phyloP scores from a whole-genome alignment of 73 alveolate species.

The Paramecium tetraurelia region DNA sequence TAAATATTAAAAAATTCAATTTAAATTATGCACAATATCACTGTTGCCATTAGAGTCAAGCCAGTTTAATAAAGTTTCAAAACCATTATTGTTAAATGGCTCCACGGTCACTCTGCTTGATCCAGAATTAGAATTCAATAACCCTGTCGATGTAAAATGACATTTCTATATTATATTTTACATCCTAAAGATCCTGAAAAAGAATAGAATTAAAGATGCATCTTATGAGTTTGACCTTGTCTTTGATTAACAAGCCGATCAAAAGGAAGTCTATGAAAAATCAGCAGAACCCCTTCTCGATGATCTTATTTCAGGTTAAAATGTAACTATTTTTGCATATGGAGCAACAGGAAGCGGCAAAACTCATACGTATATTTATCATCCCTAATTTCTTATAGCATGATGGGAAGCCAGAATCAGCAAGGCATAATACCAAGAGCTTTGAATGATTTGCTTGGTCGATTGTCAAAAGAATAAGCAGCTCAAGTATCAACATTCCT shows the following conservation, averaged over 20 bases:
- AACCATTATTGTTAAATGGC: conserved; percentile 10
- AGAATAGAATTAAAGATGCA: conserved; percentile 58
- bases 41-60: conserved; percentile 41
- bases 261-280: conserved; percentile 62
- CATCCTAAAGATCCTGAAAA: conserved; percentile 45
- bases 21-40: conserved; percentile 16
- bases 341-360: conserved; percentile 94
- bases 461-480: conserved; percentile 29
- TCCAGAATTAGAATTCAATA: conserved; percentile 42
- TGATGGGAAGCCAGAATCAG: conserved; percentile 71
- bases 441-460: neutral
- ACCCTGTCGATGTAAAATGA: neutral
- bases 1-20: neutral
- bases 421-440: conserved; percentile 59
- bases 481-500: conserved; percentile 5
- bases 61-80: conserved; percentile 34
- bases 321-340: conserved; percentile 90
- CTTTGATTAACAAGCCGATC: conserved; percentile 46
- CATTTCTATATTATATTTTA: neutral
- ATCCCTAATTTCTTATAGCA: conserved; percentile 59
- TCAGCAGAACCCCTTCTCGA: conserved; percentile 78
- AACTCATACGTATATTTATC: conserved; percentile 55
- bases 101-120: neutral
- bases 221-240: conserved; percentile 59
- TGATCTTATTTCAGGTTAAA: conserved; percentile 78